Evolutionary conservation across 129 eudicot genomes (phyloP), one percentile per base, ranked within the genome.

Genomic region (Artemisia annua): DNA sequence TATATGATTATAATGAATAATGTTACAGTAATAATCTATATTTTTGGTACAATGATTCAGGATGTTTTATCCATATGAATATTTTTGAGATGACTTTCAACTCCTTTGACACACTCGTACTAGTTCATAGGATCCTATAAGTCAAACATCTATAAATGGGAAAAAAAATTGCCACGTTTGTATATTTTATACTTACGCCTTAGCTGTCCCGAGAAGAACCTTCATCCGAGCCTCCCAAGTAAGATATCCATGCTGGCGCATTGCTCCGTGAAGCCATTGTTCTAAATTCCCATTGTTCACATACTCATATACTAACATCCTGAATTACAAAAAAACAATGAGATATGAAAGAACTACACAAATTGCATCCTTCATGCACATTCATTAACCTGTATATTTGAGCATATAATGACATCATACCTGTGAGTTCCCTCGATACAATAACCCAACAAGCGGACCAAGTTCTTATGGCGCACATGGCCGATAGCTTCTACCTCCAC

Each of bases 401-500:
- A 3, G 48, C 44, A 28, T 14, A 14, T 44, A 28, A 28, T 3
- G 24, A 49, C 51, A 46, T 39, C 46, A 39, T 54, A 91, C 97
- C 95, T 91, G 35, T 91, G 97, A 76, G 95, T 88, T 82, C 97
- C 97, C 76, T 91, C 97, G 54, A 91, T 84, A 74, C 95, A 91
- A 63, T 88, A 91, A 67, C 97, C 97, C 78, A 91, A 75, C 71
- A 91, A 87, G 9, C 97, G 78, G 71, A 91, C 97, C 83, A 91
- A 80, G 84, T 90, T 90, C 68, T 87, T 90, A 77, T 90, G 97
- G 60, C 97, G 90, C 69, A 90, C 97, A 57, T 90, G 97, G 43
- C 97, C 97, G 49, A 90, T 90, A 73, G 97, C 97, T 72, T 90
- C 97, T 54, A 90, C 97, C 67, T 90, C 97, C 69, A 90, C 97